A percentile compares a stretch with the other conserved stretches of the same genome.
Conservation (phyloP, 768 basidiomycete genomes). For the Amanita muscaria region DNA sequence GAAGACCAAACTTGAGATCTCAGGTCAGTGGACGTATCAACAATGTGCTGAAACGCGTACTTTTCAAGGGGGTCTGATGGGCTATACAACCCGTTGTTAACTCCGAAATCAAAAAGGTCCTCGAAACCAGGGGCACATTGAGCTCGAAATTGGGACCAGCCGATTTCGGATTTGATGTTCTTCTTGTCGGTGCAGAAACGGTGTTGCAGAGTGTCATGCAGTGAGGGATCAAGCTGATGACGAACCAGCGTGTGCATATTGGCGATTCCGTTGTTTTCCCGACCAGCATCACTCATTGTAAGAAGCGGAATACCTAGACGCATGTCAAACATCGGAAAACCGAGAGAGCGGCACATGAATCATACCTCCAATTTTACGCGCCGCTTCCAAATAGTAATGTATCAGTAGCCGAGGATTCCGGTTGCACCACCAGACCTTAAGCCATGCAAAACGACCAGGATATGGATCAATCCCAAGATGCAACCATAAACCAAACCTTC, state of each 20-base stretch:
- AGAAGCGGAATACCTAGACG: conserved; percentile 29
- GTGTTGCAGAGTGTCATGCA: conserved; percentile 32
- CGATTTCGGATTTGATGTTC: conserved; percentile 35
- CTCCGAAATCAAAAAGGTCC: conserved; percentile 19
- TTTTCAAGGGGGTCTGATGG: conserved; percentile 15
- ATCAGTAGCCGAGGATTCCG: conserved; percentile 25
- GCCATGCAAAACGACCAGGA: conserved; percentile 23
- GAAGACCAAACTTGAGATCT: conserved; percentile 25
- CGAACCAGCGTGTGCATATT: conserved; percentile 33
- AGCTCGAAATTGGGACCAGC: conserved; percentile 27
- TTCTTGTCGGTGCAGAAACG: conserved; percentile 25
- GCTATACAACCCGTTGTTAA: conserved; percentile 25
- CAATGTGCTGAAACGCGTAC: conserved; percentile 11
- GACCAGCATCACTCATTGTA: conserved; percentile 36
- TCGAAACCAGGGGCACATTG: conserved; percentile 30
- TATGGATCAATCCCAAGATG: conserved; percentile 31
- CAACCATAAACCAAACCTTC: too few relatives aligned
- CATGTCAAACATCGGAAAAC: conserved; percentile 1
- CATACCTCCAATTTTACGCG: conserved; percentile 10
- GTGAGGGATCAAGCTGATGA: conserved; percentile 30
- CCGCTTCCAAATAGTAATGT: conserved; percentile 25
- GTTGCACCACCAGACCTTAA: conserved; percentile 37
- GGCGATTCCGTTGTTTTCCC: conserved; percentile 36
- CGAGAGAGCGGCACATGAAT: conserved; percentile 2
- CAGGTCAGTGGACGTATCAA: neutral